Evolutionary conservation across 805 yeast genomes (phyloP), one percentile per base, ranked within the genome.

Genomic region (Lachancea sp.): DNA sequence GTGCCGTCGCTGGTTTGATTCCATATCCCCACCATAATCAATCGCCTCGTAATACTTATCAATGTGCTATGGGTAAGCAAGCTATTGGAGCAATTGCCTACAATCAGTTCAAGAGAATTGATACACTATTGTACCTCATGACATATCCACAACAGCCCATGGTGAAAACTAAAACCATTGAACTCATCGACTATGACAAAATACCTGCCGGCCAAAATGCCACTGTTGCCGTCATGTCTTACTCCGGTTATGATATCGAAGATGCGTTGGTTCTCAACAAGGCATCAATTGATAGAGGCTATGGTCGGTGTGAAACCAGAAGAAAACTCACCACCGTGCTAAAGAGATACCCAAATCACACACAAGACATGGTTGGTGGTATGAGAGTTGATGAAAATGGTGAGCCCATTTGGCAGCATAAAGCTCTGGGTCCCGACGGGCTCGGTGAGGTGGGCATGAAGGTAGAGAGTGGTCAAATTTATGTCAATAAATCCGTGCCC

Each of bases 11-110:
- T 4, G 87, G 96, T 25, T 89, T 93, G 64, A 93, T 93, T 75
- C 99, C 99, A 16, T 93, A 93, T 85, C 99, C 99, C 12, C 99
- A 93, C 71, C 99, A 93, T 69, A 93, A 93, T 68, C 99, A 93
- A 74, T 90, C 97, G 49, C 99, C 99, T 49, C 91, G 99, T 81
- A 93, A 93, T 65, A 93, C 99, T 3, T 93, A 93, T 69, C 99
- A 93, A 73, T 90, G 96, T 65, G 99, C 99, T 52, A 93, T 93
- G 99, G 99, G 99, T 80, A 93, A 93, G 69, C 99, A 93, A 71
- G 99, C 99, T n/a, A 91, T 93, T 66, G 99, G 99, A 55, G 98
- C 98, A 2, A 93, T 93, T 67, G 96, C 95, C 10, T 93, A 93
- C 65, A 93, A 93, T 66, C 99, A 93, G 68, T 86, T 93, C 70